A percentile compares a stretch with the other conserved stretches of the same genome.
Conservation (phyloP, 2,329 filamentous ascomycete genomes). For the Acarospora socialis region DNA sequence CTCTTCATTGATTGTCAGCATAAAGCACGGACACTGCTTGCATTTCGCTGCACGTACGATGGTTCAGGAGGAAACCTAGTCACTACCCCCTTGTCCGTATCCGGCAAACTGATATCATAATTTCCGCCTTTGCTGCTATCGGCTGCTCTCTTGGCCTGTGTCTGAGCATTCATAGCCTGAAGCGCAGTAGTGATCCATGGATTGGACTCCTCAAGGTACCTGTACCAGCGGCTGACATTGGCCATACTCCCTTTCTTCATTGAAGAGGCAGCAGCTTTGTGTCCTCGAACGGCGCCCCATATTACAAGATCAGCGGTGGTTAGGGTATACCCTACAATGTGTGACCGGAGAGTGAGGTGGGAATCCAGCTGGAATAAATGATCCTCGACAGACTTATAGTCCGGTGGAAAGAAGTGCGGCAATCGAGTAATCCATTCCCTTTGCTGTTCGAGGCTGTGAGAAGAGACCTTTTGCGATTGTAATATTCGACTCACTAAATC, state of each 20-base stretch:
- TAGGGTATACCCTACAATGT: constrained; percentile 67
- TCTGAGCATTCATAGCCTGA: constrained; percentile 54
- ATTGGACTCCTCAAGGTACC: constrained; percentile 67
- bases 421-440: constrained; percentile 44
- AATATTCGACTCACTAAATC: constrained; percentile 1
- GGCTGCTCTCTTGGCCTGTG: constrained; percentile 53
- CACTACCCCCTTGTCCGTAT: constrained; percentile 77
- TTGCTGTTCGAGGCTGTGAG: constrained; percentile 14
- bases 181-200: constrained; percentile 60
- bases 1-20: constrained; percentile 23
- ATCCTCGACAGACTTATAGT: constrained; percentile 73
- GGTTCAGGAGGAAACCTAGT: constrained; percentile 91
- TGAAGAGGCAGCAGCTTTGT: constrained; percentile 69
- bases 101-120: constrained; percentile 77
- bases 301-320: constrained; percentile 66
- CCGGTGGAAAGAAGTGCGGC: constrained; percentile 39
- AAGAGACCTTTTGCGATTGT: neutral
- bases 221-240: constrained; percentile 78
- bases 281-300: constrained; percentile 70
- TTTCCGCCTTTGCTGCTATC: constrained; percentile 65
- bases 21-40: too few species aligned
- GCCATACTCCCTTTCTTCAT: constrained; percentile 63
- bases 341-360: constrained; percentile 74
- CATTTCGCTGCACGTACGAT: constrained; percentile 50
- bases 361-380: constrained; percentile 66